phyloP scores from a whole-genome alignment of 2,329 filamentous ascomycete genomes.

The Colletotrichum godetiae region DNA sequence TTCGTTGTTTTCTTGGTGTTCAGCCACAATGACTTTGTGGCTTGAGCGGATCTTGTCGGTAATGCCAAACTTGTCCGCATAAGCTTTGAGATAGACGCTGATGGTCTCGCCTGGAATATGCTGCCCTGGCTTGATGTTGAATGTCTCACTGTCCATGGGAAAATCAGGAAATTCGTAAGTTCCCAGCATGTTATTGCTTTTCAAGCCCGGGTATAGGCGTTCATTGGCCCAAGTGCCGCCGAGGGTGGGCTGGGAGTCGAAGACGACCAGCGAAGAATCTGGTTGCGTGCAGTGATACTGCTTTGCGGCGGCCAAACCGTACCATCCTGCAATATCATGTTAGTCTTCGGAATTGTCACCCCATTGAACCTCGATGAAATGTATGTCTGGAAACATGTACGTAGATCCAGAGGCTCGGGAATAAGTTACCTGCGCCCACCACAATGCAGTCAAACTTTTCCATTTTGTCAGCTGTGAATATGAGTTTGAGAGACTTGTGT shows the following conservation, averaged over 20 bases:
- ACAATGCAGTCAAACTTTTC: slow-evolving; percentile 59
- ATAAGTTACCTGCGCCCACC: slow-evolving; percentile 64
- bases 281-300: slow-evolving; percentile 71
- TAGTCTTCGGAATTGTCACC: neutral
- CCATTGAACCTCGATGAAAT: neutral
- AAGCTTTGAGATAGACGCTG: slow-evolving; percentile 58
- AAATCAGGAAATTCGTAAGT: slow-evolving; percentile 81
- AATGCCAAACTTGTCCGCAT: slow-evolving; percentile 56
- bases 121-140: slow-evolving; percentile 55
- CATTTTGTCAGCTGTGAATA: slow-evolving; percentile 40
- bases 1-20: slow-evolving; percentile 46
- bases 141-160: slow-evolving; percentile 71
- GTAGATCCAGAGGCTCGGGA: neutral
- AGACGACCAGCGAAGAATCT: slow-evolving; percentile 62
- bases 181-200: slow-evolving; percentile 79
- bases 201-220: slow-evolving; percentile 75
- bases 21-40: slow-evolving; percentile 54
- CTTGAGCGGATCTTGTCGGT: slow-evolving; percentile 50
- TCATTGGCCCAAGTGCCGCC: slow-evolving; percentile 79
- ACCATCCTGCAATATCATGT: slow-evolving; percentile 51
- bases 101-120: slow-evolving; percentile 60
- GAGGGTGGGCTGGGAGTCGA: slow-evolving; percentile 67
- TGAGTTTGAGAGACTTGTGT: neutral
- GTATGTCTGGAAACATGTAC: neutral
- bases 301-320: slow-evolving; percentile 71